Evolutionary conservation across 352 stramenopile genomes (phyloP).

Genomic region (Phytopythium delawarense): DNA sequence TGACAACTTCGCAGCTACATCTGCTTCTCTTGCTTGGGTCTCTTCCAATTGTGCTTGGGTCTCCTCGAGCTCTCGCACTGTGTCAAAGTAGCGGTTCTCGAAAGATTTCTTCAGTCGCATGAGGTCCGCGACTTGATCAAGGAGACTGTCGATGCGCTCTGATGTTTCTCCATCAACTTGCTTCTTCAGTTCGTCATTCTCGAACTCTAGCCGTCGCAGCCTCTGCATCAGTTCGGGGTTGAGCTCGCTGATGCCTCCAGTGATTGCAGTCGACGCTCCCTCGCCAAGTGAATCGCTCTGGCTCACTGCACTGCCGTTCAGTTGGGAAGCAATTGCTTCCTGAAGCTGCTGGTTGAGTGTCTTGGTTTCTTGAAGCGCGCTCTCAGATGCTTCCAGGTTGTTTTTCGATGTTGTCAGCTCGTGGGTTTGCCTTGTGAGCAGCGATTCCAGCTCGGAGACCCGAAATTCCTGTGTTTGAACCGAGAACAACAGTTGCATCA

Average conservation of each 20-base stretch:
- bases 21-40: background rate
- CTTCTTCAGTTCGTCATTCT: slow-evolving; percentile 48
- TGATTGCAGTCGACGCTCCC: slow-evolving; percentile 9
- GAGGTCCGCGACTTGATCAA: slow-evolving; percentile 56
- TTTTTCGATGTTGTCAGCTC: slow-evolving; percentile 21
- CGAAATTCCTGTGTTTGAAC: slow-evolving; percentile 44
- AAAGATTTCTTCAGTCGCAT: slow-evolving; percentile 67
- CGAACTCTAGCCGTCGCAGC: slow-evolving; percentile 44
- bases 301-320: background rate
- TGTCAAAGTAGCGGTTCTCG: slow-evolving; percentile 64
- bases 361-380: slow-evolving; percentile 33
- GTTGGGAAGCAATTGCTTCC: slow-evolving; percentile 22
- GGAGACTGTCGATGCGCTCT: slow-evolving; percentile 45
- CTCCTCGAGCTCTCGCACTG: slow-evolving; percentile 19
- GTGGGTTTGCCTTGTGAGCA: slow-evolving; percentile 24
- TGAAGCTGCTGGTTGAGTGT: slow-evolving; percentile 51
- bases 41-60: slow-evolving; percentile 12
- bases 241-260: slow-evolving; percentile 47
- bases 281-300: background rate
- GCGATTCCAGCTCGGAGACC: slow-evolving; percentile 46
- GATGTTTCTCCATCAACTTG: slow-evolving; percentile 50
- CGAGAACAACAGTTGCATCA: background rate
- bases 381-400: slow-evolving; percentile 28
- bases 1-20: slow-evolving; percentile 13
- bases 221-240: slow-evolving; percentile 71